A percentile compares a stretch with the other conserved stretches of the same genome.
These are phyloP conservation scores for Lagenaria siceraria DNA, from an alignment of 306 rosid genomes.

Conservation along the genomic window DNA sequence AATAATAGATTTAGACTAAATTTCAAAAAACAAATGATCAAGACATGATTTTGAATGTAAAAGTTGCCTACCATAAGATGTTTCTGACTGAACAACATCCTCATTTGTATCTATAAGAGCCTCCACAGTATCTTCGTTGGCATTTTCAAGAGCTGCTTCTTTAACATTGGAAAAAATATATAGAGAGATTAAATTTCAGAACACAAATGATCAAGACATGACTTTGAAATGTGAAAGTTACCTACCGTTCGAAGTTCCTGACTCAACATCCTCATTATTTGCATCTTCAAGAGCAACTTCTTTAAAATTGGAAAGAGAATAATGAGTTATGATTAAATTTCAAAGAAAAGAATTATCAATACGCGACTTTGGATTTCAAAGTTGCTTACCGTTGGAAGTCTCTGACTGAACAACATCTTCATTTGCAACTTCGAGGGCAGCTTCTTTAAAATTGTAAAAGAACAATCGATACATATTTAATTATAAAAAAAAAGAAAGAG, in stretches of 20 bases:
- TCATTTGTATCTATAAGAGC: conserved; percentile 10
- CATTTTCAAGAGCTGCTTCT: conserved; percentile 36
- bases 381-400: conserved; percentile 24
- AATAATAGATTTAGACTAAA: not conserved
- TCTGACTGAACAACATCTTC: conserved; percentile 23
- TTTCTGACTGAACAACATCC: conserved; percentile 21
- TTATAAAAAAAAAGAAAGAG: not conserved
- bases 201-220: not conserved
- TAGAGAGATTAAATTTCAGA: not conserved
- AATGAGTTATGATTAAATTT: not conserved
- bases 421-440: not conserved
- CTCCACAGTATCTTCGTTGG: conserved; percentile 21
- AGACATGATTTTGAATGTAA: not conserved
- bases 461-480: not conserved
- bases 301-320: conserved; percentile 3
- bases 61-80: not conserved
- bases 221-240: not conserved
- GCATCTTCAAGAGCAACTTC: conserved; percentile 29
- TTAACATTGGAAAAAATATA: conserved; percentile 2
- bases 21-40: not conserved
- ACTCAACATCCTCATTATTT: conserved; percentile 10
- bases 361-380: not conserved
- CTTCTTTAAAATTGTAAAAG: conserved; percentile 5
- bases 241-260: conserved; percentile 13
- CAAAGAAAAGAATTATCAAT: not conserved